These are phyloP conservation scores for Paralagenidium karlingii DNA, from an alignment of 352 stramenopile genomes.

Conservation along the genomic window DNA sequence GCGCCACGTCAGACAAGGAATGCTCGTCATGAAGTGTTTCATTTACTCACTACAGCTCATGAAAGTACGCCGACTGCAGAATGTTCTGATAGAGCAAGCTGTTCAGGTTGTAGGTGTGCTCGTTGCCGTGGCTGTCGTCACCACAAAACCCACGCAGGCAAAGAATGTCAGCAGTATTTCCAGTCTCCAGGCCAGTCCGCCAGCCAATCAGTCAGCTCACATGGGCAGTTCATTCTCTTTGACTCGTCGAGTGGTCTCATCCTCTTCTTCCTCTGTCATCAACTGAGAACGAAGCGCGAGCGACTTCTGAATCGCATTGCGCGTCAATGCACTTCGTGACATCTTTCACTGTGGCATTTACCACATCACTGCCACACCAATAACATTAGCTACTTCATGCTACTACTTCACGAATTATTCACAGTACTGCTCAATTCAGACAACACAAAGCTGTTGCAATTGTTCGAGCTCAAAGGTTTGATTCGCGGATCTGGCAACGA, in stretches of 20 bases:
- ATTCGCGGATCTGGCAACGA: too few species aligned
- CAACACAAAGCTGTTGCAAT: too few species aligned
- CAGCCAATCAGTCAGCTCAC: conserved; percentile 19
- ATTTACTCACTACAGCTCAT: conserved; percentile 84
- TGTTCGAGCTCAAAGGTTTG: too few species aligned
- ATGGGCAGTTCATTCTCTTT: conserved; percentile 73
- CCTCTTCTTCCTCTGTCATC: conserved; percentile 4
- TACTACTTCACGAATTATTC: too few species aligned
- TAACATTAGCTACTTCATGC: too few species aligned
- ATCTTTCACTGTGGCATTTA: too few species aligned
- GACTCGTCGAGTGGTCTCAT: conserved; percentile 22
- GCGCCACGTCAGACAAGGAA: background rate
- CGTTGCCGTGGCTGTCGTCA: conserved; percentile 62
- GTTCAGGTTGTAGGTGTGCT: conserved; percentile 94
- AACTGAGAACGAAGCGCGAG: conserved; percentile 21
- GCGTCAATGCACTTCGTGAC: conserved; percentile 64
- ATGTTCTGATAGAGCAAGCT: conserved; percentile 93
- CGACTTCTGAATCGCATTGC: conserved; percentile 48
- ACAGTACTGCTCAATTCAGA: too few species aligned
- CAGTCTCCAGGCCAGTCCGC: background rate
- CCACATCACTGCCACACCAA: too few species aligned
- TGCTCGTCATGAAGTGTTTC: too few species aligned
- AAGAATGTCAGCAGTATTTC: background rate
- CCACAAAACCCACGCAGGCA: background rate
- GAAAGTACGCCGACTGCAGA: conserved; percentile 92